Evolutionary conservation across 305 asterid species (phyloP).

Genomic region (Andrographis paniculata): DNA sequence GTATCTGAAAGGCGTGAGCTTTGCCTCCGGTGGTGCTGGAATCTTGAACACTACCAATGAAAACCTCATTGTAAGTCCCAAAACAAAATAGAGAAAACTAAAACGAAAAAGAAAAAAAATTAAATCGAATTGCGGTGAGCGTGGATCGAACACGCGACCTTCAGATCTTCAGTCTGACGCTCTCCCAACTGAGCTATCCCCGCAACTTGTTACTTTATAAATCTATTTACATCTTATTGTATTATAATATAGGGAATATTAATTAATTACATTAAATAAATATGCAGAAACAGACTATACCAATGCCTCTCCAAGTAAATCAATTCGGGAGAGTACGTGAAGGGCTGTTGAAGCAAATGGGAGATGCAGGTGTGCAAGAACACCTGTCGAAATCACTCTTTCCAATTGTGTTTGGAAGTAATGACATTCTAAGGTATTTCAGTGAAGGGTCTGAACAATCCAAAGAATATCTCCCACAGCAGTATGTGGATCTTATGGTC

Average conservation of each 20-base stretch:
- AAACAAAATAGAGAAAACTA: conserved; percentile 23
- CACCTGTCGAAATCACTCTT: conserved; percentile 49
- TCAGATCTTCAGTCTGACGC: conserved; percentile 96
- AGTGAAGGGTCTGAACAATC: neutral
- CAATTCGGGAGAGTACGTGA: conserved; percentile 30
- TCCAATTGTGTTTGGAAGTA: conserved; percentile 59
- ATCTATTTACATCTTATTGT: neutral
- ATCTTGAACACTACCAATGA: conserved; percentile 46
- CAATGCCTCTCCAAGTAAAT: conserved; percentile 27
- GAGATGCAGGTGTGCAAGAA: conserved; percentile 21
- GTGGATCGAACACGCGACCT: conserved; percentile 97
- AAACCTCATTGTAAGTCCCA: conserved; percentile 32
- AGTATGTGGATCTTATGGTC: conserved; percentile 44
- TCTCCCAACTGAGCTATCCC: conserved; percentile 99
- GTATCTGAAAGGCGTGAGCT: conserved; percentile 55
- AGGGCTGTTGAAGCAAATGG: conserved; percentile 30
- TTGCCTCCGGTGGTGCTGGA: conserved; percentile 90
- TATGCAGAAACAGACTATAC: conserved; percentile 17
- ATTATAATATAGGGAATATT: too few species aligned
- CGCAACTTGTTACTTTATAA: conserved; percentile 19
- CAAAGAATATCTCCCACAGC: conserved; percentile 32
- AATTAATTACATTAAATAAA: too few species aligned
- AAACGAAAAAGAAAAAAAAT: conserved; percentile 4
- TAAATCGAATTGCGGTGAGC: conserved; percentile 45
- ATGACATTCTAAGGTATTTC: conserved; percentile 45